Evolutionary conservation across 352 stramenopile genomes (phyloP), one percentile per base, ranked within the genome.

Genomic region (Achlya hypogyna): DNA sequence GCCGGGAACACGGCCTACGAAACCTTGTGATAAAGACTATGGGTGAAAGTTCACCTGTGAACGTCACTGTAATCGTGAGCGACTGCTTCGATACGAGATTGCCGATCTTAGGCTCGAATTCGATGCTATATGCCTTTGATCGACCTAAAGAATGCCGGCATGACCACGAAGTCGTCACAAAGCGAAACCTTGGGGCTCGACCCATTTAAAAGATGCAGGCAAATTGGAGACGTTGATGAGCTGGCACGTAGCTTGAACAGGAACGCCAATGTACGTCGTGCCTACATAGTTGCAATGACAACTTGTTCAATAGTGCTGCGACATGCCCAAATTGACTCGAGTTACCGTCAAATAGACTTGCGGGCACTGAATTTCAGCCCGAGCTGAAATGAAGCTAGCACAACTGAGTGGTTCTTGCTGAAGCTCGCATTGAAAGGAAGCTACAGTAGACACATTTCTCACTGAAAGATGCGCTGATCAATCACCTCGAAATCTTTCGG

Each of bases 151-250:
- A n/a, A n/a, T n/a, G n/a, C n/a, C n/a, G n/a, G n/a, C n/a, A n/a
- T n/a, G n/a, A n/a, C n/a, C n/a, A n/a, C n/a, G n/a, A n/a, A n/a
- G n/a, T n/a, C n/a, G n/a, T n/a, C n/a, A 12, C n/a, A 56, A 12
- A 10, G 4, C 1, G 2, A 22, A 1, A 56, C 79, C 78, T 31
- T 89, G 74, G 0, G 81, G 82, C 53, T 90, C 82, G 14, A 80
- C 71, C 51, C 89, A 90, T 67, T 89, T 89, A 72, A 91, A 93
- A 1, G 64, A 66, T 20, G 82, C 79, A 31, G 86, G 78, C 23
- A 91, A 76, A 52, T 91, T 93, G 25, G 84, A 93, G 4, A 90
- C 74, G 40, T 93, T 93, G 18, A 89, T 65, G n/a, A 93, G 75
- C 28, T 82, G 49, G 47, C 91, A 32, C 0, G 69, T 79, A 14